Evolutionary conservation across 2,329 filamentous ascomycete species (phyloP).

Genomic region (Coleophoma eucalyptorum): DNA sequence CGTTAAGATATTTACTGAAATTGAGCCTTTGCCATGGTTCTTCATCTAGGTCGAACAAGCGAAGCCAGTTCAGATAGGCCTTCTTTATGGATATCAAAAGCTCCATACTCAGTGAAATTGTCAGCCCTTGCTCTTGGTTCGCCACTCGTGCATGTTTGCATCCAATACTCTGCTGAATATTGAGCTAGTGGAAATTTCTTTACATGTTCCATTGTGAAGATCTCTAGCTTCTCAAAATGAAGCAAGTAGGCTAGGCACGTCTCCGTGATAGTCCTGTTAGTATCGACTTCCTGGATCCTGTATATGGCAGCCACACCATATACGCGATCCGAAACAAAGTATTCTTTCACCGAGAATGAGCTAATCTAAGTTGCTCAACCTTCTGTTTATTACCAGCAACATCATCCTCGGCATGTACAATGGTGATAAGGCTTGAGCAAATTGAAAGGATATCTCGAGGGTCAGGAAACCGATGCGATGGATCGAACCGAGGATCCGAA

Average conservation of each 20-base stretch:
- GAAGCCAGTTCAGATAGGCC: conserved; percentile 6
- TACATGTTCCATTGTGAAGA: background rate
- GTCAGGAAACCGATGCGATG: conserved; percentile 19
- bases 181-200: conserved; percentile 11
- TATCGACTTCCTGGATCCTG: conserved; percentile 6
- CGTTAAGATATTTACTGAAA: background rate
- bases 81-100: conserved; percentile 1
- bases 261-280: conserved; percentile 10
- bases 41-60: conserved; percentile 4
- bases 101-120: background rate
- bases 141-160: conserved; percentile 7
- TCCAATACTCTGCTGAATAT: conserved; percentile 21
- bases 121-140: conserved; percentile 7
- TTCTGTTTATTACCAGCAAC: background rate
- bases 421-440: conserved; percentile 22
- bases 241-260: conserved; percentile 23
- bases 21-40: conserved; percentile 4
- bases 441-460: conserved; percentile 19
- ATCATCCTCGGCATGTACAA: conserved; percentile 4
- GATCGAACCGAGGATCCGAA: conserved; percentile 18
- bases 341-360: conserved; percentile 28
- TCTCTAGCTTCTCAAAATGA: conserved; percentile 3
- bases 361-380: conserved; percentile 9
- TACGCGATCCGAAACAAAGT: conserved; percentile 20
- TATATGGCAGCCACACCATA: background rate